Conservation (phyloP, 1,284 basidiomycete genomes). For the Exobasidium rhododendri region DNA sequence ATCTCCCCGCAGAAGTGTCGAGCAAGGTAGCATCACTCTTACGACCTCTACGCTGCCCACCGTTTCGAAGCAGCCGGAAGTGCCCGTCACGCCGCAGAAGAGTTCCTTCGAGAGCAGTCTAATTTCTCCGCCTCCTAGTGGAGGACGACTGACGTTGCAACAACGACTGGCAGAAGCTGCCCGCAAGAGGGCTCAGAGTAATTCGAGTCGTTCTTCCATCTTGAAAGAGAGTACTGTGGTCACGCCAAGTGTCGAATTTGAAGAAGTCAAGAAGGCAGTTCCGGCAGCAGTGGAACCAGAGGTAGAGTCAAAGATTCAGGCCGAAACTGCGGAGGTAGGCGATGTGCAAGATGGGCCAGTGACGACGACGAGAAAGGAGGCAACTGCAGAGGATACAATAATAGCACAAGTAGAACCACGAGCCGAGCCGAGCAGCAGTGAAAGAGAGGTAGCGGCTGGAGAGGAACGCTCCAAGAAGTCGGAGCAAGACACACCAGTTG, state of each 20-base stretch:
- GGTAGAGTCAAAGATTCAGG: not conserved
- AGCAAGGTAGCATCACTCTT: not conserved
- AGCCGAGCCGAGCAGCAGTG: not conserved
- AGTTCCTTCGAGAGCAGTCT: not conserved
- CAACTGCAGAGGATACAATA: no score
- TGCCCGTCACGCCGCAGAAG: not conserved
- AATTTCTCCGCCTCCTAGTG: not conserved
- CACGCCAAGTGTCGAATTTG: slow-evolving; percentile 14
- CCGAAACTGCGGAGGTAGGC: not conserved
- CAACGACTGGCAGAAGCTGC: slow-evolving; percentile 39
- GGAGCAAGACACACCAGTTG: not conserved
- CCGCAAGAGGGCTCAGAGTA: slow-evolving; percentile 23
- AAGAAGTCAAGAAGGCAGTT: not conserved
- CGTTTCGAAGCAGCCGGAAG: no score
- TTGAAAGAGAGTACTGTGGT: not conserved
- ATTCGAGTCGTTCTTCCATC: not conserved
- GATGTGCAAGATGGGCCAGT: slow-evolving; percentile 6
- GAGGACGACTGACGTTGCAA: slow-evolving; percentile 31
- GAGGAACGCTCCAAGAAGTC: not conserved
- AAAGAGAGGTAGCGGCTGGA: not conserved
- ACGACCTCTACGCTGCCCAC: not conserved
- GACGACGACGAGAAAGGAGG: slow-evolving; percentile 12
- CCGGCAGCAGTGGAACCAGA: not conserved
- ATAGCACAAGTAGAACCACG: no score
- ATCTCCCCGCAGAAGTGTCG: not conserved